These are phyloP conservation scores for Russula sp. DNA, from an alignment of 768 basidiomycete genomes.

Conservation along the genomic window DNA sequence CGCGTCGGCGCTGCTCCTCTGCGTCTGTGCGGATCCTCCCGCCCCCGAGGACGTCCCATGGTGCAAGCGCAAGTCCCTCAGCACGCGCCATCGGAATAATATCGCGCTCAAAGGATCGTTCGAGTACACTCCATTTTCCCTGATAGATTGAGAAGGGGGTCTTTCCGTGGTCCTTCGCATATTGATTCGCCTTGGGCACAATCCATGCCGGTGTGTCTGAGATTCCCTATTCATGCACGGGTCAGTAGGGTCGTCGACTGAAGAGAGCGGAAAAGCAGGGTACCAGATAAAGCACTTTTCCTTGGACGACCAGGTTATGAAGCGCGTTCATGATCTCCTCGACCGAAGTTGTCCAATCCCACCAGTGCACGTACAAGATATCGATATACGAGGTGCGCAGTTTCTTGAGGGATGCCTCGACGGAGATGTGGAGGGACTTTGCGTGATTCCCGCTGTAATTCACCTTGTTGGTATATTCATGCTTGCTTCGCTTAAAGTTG, in stretches of 20 bases:
- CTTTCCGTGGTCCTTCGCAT: constrained; percentile 40
- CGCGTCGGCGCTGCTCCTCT: constrained; percentile 38
- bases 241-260: neutral
- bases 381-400: constrained; percentile 57
- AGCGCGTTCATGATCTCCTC: constrained; percentile 32
- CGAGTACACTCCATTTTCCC: constrained; percentile 37
- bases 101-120: constrained; percentile 43
- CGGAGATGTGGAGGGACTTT: constrained; percentile 38
- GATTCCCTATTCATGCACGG: constrained; percentile 9
- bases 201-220: constrained; percentile 41
- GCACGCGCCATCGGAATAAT: constrained; percentile 41
- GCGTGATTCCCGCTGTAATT: constrained; percentile 45
- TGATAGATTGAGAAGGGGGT: constrained; percentile 46
- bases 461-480: constrained; percentile 35
- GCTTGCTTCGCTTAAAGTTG: constrained; percentile 30
- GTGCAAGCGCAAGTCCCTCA: constrained; percentile 41
- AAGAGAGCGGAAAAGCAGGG: neutral
- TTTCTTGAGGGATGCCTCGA: constrained; percentile 46
- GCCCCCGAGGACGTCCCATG: constrained; percentile 44
- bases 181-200: constrained; percentile 41
- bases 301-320: constrained; percentile 41
- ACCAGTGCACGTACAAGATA: constrained; percentile 55
- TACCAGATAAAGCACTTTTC: constrained; percentile 46
- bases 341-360: constrained; percentile 46
- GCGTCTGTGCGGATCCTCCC: constrained; percentile 43